Conservation (phyloP, 208 protist species). For the Wallacemonas sp. region DNA sequence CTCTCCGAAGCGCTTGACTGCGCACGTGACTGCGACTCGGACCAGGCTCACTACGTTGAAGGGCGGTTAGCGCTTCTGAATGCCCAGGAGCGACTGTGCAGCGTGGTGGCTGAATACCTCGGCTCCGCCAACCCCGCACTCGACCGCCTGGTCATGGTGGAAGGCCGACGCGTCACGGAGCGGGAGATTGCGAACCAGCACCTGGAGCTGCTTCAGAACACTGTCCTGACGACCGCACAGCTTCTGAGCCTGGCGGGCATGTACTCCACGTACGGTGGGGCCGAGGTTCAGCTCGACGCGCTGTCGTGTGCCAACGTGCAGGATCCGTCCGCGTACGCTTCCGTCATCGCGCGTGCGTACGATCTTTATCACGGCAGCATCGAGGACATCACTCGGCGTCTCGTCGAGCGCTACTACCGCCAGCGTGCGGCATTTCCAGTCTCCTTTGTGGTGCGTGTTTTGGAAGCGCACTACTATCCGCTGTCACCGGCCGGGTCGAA, state of each 20-base stretch:
- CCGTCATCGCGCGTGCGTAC: constrained; percentile 63
- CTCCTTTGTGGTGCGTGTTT: constrained; percentile 57
- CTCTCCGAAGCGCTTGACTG: constrained; percentile 72
- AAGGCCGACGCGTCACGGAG: constrained; percentile 58
- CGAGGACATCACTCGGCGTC: constrained; percentile 56
- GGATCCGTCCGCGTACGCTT: constrained; percentile 58
- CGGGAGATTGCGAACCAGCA: constrained; percentile 69
- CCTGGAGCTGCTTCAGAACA: constrained; percentile 56
- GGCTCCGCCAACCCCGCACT: constrained; percentile 50
- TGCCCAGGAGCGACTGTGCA: constrained; percentile 68
- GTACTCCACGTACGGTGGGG: constrained; percentile 77
- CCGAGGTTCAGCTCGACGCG: constrained; percentile 86
- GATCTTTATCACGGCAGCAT: constrained; percentile 36
- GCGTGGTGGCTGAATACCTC: constrained; percentile 63
- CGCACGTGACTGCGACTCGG: constrained; percentile 64
- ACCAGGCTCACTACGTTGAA: constrained; percentile 66
- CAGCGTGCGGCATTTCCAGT: constrained; percentile 60
- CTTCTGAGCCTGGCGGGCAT: constrained; percentile 71
- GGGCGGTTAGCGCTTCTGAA: constrained; percentile 64
- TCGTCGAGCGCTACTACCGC: constrained; percentile 58
- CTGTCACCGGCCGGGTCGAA: constrained; percentile 42
- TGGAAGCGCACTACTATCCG: constrained; percentile 58
- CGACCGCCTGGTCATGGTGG: constrained; percentile 31
- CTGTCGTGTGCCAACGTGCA: constrained; percentile 54
- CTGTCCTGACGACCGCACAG: constrained; percentile 52